A percentile compares a stretch with the other conserved stretches of the same genome.
Evolutionary conservation across 192 early-diverging fungal species (phyloP).

Genomic region (Coemansia sp.): DNA sequence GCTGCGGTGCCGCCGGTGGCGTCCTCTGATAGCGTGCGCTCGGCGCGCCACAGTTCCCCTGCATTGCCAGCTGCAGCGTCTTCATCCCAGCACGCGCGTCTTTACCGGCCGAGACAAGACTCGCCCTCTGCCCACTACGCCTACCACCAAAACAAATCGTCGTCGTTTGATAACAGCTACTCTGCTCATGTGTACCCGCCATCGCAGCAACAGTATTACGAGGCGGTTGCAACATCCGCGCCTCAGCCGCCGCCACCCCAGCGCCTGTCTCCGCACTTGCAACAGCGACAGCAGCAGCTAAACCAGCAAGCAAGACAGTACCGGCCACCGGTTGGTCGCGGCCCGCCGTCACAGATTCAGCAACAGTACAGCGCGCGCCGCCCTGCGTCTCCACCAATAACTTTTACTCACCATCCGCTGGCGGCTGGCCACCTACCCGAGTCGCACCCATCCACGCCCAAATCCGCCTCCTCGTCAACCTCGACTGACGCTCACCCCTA

Average conservation of each 20-base stretch:
- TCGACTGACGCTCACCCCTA: background rate
- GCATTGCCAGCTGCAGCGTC: background rate
- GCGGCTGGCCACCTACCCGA: conserved; percentile 7
- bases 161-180: background rate
- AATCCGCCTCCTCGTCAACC: background rate
- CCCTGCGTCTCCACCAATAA: background rate
- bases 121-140: background rate
- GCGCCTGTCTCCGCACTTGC: background rate
- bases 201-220: background rate
- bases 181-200: background rate
- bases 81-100: background rate
- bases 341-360: background rate
- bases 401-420: conserved; percentile 2
- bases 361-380: background rate
- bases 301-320: background rate
- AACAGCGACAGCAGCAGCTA: background rate
- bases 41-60: background rate
- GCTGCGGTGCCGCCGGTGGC: background rate
- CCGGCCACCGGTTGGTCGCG: background rate
- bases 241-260: background rate
- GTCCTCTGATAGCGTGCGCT: background rate
- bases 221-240: background rate
- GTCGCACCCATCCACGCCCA: background rate
- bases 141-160: background rate
- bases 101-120: background rate